phyloP scores from a whole-genome alignment of 164 flowering plant species.

The Kingdonia uniflora region DNA sequence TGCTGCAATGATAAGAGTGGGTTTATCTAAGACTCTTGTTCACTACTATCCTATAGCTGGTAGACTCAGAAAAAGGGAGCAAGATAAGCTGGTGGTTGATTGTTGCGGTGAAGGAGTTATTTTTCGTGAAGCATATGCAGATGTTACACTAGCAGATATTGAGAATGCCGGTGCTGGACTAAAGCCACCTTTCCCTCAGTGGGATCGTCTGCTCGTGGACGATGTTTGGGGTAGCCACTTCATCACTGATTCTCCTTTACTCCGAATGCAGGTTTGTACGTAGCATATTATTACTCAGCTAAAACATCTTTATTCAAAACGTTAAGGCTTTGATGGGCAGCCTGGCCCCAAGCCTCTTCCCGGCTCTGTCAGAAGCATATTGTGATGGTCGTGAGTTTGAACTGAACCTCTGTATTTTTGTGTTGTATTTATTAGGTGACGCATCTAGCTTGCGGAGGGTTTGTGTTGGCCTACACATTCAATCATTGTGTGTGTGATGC shows the following conservation, averaged over 20 bases:
- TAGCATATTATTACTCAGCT: too few relatives aligned
- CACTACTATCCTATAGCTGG: too few relatives aligned
- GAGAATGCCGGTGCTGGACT: conserved; percentile 7
- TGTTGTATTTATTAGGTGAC: conserved; percentile 9
- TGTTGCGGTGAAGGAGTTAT: conserved; percentile 19
- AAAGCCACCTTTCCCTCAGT: conserved; percentile 14
- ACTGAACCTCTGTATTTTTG: too few relatives aligned
- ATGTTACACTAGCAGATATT: conserved; percentile 7
- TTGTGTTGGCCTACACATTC: conserved; percentile 16
- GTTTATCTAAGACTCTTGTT: too few relatives aligned
- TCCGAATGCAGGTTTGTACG: conserved; percentile 19
- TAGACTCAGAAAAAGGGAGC: too few relatives aligned
- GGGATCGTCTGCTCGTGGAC: conserved; percentile 13
- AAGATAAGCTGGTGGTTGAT: too few relatives aligned
- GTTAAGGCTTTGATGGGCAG: too few relatives aligned
- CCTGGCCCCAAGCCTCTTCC: too few relatives aligned
- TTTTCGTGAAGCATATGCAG: conserved; percentile 12
- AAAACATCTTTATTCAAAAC: too few relatives aligned
- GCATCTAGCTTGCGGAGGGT: conserved; percentile 18
- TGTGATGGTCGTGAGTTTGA: too few relatives aligned
- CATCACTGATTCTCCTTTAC: conserved; percentile 15
- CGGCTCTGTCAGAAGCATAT: too few relatives aligned
- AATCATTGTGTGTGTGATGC: conserved; percentile 16
- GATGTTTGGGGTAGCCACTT: conserved; percentile 14
- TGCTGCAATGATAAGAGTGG: too few relatives aligned